Evolutionary conservation across 495 filamentous ascomycete species (phyloP).

Genomic region (Tuber aestivum): DNA sequence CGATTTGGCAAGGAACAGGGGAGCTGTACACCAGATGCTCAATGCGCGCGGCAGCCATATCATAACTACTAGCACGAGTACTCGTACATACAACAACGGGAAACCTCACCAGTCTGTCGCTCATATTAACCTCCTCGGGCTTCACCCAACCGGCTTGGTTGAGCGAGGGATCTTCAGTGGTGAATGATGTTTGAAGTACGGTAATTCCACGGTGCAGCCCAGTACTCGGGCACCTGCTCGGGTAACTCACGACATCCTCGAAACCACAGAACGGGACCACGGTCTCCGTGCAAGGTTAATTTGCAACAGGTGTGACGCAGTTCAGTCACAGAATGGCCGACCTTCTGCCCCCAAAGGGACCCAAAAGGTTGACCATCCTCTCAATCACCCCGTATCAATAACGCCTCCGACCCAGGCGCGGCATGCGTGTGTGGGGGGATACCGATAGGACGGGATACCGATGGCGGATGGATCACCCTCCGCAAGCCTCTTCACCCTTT

Average conservation of each 20-base stretch:
- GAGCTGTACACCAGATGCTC: constrained; percentile 35
- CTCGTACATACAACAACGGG: not conserved
- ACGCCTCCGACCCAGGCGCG: not conserved
- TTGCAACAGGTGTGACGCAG: constrained; percentile 33
- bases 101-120: not conserved
- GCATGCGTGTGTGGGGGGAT: not conserved
- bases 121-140: not conserved
- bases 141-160: not conserved
- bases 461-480: not conserved
- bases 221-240: too few relatives aligned
- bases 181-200: not conserved
- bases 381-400: not conserved
- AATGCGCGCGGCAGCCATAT: constrained; percentile 33
- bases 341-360: not conserved
- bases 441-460: not conserved
- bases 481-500: not conserved
- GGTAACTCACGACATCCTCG: not conserved
- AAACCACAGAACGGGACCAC: constrained; percentile 9
- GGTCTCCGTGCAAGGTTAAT: constrained; percentile 22
- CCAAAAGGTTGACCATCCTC: not conserved
- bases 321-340: constrained; percentile 14
- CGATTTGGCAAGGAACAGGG: constrained; percentile 21
- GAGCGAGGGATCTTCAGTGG: not conserved
- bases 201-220: not conserved
- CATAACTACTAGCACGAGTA: not conserved